Evolutionary conservation across 495 filamentous ascomycete species (phyloP), one percentile per base, ranked within the genome.

Genomic region (Neurospora intermedia): DNA sequence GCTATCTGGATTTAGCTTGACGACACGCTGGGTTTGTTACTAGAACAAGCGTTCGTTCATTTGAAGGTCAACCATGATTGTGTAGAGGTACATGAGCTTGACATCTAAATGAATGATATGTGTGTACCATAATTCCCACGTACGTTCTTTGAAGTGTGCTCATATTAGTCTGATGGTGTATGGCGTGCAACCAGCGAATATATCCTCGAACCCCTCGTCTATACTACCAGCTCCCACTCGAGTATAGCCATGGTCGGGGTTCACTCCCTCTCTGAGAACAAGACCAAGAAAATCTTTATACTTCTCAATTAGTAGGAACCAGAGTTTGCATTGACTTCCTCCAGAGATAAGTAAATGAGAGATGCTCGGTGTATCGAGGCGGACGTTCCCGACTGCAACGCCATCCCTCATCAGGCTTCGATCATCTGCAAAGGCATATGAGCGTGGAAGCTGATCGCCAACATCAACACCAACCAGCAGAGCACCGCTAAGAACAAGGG

Each of bases 251-350:
- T 59, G 20, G 11, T 23, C 48, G 48, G 48, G 23, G 11, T 59
- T 31, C 10, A 15, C 5, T 7, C 5, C 48, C 48, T 27, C 0
- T 59, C 48, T 59, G n/a, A 20, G n/a, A 48, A 48, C 0, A 7
- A 27, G 9, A 11, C n/a, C 45, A 9, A 3, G 7, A n/a, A 0
- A 20, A n/a, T n/a, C 7, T 0, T 0, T 4, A n/a, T n/a, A 18
- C 0, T 0, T n/a, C 0, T 46, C 3, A 46, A 20, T 11, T 3
- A 9, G 3, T 10, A 48, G n/a, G 20, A 48, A 48, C 20, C 1
- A 48, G 45, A 48, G 0, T 48, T 48, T 48, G 0, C 8, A 10
- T 8, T n/a, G n/a, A 8, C n/a, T 20, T 4, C 3, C 35, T 38
- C 35, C 4, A 38, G 35, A 38, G 35, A 3, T 4, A 46, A 20